These are phyloP conservation scores for Chlamydomonas asymmetrica DNA, from an alignment of 139 green algal genomes.

Conservation along the genomic window DNA sequence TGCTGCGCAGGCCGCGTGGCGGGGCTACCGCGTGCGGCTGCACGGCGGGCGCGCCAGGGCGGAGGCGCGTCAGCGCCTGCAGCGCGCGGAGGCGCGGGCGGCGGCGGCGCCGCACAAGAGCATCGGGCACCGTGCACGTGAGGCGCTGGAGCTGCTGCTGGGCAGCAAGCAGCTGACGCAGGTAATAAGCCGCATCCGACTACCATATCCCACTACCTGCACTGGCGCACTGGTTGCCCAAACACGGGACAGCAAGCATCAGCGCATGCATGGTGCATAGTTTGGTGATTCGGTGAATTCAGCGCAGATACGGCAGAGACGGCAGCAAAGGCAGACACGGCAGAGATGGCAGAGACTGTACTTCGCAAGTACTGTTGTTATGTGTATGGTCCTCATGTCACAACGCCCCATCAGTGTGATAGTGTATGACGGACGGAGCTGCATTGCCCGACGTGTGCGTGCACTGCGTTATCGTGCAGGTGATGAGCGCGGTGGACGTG, in stretches of 20 bases:
- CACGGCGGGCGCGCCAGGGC: slow-evolving; percentile 12
- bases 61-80: slow-evolving; percentile 48
- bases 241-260: too few relatives aligned
- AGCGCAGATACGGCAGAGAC: too few relatives aligned
- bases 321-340: too few relatives aligned
- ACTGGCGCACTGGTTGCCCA: too few relatives aligned
- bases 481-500: slow-evolving; percentile 35
- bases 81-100: slow-evolving; percentile 9
- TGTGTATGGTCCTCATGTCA: too few relatives aligned
- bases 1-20: slow-evolving; percentile 62
- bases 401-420: too few relatives aligned
- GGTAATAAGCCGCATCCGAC: slow-evolving; percentile 23
- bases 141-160: slow-evolving; percentile 60
- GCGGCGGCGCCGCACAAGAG: slow-evolving; percentile 34
- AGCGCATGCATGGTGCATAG: too few relatives aligned
- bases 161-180: slow-evolving; percentile 44
- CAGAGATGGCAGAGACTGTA: slow-evolving; percentile 6
- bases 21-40: slow-evolving; percentile 45
- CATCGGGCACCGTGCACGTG: slow-evolving; percentile 54
- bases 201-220: too few relatives aligned
- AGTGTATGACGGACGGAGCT: too few relatives aligned
- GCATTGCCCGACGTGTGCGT: too few relatives aligned
- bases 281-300: too few relatives aligned
- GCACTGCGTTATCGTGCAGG: too few relatives aligned
- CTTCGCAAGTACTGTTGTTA: background rate